Evolutionary conservation across 805 yeast species (phyloP).

Genomic region (Zygotorulaspora chibaensis): DNA sequence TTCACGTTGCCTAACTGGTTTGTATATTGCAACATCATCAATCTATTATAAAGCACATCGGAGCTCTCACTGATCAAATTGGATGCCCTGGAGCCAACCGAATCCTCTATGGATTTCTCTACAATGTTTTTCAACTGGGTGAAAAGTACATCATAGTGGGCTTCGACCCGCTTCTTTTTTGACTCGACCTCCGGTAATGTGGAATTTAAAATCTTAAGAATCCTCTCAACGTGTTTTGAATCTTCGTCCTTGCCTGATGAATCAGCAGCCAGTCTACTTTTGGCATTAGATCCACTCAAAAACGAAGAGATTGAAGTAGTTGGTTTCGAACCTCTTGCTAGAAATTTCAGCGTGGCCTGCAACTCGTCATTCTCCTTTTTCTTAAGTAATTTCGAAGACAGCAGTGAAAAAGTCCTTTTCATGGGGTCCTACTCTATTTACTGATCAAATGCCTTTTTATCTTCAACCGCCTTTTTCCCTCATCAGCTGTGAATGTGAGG

Average conservation of each 20-base stretch:
- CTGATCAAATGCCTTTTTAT: no score
- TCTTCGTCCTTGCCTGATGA: conserved; percentile 7
- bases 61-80: conserved; percentile 5
- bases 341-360: conserved; percentile 24
- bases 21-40: conserved; percentile 23
- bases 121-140: conserved; percentile 25
- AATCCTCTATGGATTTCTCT: conserved; percentile 16
- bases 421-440: no score
- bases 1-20: conserved; percentile 13
- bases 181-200: conserved; percentile 26
- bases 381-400: conserved; percentile 18
- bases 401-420: conserved; percentile 22
- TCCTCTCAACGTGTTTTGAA: conserved; percentile 23
- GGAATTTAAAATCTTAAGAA: conserved; percentile 27
- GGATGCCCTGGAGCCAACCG: not conserved
- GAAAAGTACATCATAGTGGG: conserved; percentile 30
- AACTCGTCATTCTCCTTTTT: conserved; percentile 23
- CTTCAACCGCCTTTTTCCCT: no score
- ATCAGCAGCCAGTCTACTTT: not conserved
- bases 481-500: no score
- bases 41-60: conserved; percentile 16
- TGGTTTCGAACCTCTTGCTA: conserved; percentile 19
- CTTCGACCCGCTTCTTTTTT: conserved; percentile 21
- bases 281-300: not conserved
- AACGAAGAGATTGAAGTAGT: conserved; percentile 9